These are phyloP conservation scores for Sporothrix humicola DNA, from an alignment of 2,329 filamentous ascomycete genomes.

Conservation along the genomic window DNA sequence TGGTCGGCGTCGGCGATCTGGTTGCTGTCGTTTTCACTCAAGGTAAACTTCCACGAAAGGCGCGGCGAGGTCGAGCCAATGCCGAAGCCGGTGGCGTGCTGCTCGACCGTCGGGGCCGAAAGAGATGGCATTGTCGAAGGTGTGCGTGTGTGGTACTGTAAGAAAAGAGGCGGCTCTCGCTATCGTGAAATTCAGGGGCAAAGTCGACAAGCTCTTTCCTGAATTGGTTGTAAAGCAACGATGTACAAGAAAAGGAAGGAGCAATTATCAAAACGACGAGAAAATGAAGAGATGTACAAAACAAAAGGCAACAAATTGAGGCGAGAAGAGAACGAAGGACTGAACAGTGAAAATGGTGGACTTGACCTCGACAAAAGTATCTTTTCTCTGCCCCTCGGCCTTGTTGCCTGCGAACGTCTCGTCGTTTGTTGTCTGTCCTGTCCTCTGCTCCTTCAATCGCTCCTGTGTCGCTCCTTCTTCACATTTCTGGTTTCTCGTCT, in stretches of 20 bases:
- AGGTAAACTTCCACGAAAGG: constrained; percentile 39
- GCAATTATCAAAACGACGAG: background rate
- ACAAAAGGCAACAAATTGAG: no score
- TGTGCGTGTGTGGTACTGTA: background rate
- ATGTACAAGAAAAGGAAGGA: background rate
- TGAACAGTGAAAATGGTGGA: background rate
- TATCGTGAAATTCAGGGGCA: no score
- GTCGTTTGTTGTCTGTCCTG: background rate
- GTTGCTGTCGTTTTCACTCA: background rate
- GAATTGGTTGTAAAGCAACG: no score
- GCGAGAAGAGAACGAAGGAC: background rate
- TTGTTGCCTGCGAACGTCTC: background rate
- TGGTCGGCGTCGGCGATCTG: background rate
- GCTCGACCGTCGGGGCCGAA: constrained; percentile 36
- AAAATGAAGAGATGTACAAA: background rate
- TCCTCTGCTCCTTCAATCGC: no score
- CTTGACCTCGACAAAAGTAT: background rate
- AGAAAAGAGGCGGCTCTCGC: background rate
- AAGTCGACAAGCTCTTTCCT: no score
- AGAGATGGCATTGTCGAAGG: constrained; percentile 25
- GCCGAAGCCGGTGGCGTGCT: constrained; percentile 39
- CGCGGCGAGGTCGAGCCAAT: constrained; percentile 36
- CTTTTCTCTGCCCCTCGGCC: background rate
- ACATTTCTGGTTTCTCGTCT: no score
- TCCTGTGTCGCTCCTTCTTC: background rate